Conservation (phyloP, 129 eudicot genomes). For the Flaveria trinervia region DNA sequence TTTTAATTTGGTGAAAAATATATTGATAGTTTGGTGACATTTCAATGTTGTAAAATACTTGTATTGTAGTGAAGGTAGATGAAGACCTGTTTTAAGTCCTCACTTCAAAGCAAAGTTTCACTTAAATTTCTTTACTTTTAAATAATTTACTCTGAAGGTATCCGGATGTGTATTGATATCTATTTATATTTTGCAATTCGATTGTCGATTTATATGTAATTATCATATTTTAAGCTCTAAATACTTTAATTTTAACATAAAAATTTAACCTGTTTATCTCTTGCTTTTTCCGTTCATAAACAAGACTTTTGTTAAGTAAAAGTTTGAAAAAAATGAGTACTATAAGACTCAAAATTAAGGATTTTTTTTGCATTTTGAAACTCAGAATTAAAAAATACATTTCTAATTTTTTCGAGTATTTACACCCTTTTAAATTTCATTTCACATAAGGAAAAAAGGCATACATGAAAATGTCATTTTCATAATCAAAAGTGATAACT, state of each 20-base stretch:
- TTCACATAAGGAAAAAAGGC: constrained; percentile 15
- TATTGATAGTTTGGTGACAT: constrained; percentile 42
- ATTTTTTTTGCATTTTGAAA: background rate
- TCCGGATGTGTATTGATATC: background rate
- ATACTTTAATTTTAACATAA: background rate
- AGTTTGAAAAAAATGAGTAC: background rate
- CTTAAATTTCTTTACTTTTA: constrained; percentile 16
- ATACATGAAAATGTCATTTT: constrained; percentile 42
- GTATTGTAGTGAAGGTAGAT: constrained; percentile 36
- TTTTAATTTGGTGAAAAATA: constrained; percentile 13
- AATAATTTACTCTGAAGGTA: constrained; percentile 1
- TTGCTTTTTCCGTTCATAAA: background rate
- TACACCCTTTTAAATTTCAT: background rate
- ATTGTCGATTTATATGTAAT: background rate
- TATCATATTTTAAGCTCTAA: constrained; percentile 5
- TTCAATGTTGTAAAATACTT: constrained; percentile 39
- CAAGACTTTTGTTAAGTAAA: background rate
- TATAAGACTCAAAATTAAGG: background rate
- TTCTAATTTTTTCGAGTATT: constrained; percentile 22
- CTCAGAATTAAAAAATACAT: background rate
- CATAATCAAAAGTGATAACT: constrained; percentile 31
- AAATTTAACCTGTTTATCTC: background rate
- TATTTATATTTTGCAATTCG: background rate
- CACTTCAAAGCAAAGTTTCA: constrained; percentile 78
- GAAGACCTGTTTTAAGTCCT: constrained; percentile 40